Conservation (phyloP, 371 early-diverging fungal species). For the Rhizopus arrhizus region DNA sequence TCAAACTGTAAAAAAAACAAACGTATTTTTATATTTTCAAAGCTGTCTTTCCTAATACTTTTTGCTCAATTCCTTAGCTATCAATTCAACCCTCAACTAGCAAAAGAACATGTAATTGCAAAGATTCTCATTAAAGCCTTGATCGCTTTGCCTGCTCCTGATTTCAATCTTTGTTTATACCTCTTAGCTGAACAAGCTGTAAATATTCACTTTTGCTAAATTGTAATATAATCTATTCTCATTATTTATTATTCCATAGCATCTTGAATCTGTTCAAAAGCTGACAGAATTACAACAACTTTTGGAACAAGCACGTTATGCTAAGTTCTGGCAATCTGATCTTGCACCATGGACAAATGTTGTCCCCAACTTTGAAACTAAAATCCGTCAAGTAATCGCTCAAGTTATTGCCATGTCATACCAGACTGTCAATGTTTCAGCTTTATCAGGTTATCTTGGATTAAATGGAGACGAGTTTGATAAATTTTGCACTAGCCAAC, state of each 20-base stretch:
- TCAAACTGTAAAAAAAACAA: constrained; percentile 74
- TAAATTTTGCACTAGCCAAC: constrained; percentile 61
- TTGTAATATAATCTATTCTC: too few species aligned
- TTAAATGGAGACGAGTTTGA: constrained; percentile 70
- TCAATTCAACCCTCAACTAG: constrained; percentile 85
- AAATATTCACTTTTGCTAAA: constrained; percentile 14
- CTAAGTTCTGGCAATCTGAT: constrained; percentile 76
- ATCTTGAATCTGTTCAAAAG: constrained; percentile 61
- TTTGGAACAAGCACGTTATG: constrained; percentile 79
- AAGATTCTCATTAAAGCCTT: constrained; percentile 84
- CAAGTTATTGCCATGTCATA: constrained; percentile 76
- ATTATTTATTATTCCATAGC: constrained; percentile 21
- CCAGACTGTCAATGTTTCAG: constrained; percentile 68
- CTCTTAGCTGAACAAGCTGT: constrained; percentile 78
- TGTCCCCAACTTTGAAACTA: constrained; percentile 73
- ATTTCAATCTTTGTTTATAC: constrained; percentile 88
- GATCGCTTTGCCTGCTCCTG: constrained; percentile 82
- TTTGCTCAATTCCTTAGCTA: constrained; percentile 46
- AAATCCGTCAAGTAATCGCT: constrained; percentile 76
- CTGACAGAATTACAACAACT: constrained; percentile 76
- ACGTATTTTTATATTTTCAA: background rate
- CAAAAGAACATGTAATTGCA: constrained; percentile 71
- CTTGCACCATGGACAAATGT: constrained; percentile 61
- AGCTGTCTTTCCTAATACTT: background rate
- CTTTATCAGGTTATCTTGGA: constrained; percentile 67